These are phyloP conservation scores for Amanita rimosa DNA, from an alignment of 768 basidiomycete species.

Conservation along the genomic window DNA sequence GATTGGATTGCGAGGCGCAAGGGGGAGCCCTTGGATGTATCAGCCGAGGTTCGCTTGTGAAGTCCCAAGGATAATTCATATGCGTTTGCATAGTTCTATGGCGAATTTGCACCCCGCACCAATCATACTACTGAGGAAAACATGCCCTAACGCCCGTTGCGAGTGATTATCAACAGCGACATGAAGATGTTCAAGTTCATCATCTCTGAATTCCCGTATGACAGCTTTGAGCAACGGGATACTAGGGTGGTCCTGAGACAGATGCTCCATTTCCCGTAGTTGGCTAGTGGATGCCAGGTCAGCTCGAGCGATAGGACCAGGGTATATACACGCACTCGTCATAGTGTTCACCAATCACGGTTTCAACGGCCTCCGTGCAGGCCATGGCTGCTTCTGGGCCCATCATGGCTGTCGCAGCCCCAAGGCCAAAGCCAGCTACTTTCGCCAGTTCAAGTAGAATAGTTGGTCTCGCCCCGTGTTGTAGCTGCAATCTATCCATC, in stretches of 20 bases:
- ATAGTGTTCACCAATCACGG: constrained; percentile 96
- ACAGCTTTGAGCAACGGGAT: constrained; percentile 62
- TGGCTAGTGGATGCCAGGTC: constrained; percentile 41
- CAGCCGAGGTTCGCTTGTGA: neutral
- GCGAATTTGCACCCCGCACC: constrained; percentile 83
- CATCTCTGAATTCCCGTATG: constrained; percentile 80
- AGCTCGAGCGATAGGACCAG: constrained; percentile 1
- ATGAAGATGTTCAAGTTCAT: constrained; percentile 91
- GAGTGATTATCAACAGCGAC: constrained; percentile 81
- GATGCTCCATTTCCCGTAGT: constrained; percentile 56
- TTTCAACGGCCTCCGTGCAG: constrained; percentile 96
- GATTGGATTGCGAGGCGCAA: constrained; percentile 37
- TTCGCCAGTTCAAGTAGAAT: constrained; percentile 77
- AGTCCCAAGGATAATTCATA: constrained; percentile 27
- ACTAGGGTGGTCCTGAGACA: constrained; percentile 65
- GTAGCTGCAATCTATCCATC: constrained; percentile 75
- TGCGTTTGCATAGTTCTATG: constrained; percentile 78
- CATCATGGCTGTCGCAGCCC: constrained; percentile 76
- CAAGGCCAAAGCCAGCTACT: constrained; percentile 77
- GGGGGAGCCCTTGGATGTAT: constrained; percentile 20
- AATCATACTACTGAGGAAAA: constrained; percentile 75
- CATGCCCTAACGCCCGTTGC: constrained; percentile 87
- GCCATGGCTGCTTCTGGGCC: constrained; percentile 96
- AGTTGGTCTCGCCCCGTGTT: constrained; percentile 81
- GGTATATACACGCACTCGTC: constrained; percentile 65